Base-by-base conservation (phyloP, 75 land plant genomes). In the Isoetes taiwanensis region DNA sequence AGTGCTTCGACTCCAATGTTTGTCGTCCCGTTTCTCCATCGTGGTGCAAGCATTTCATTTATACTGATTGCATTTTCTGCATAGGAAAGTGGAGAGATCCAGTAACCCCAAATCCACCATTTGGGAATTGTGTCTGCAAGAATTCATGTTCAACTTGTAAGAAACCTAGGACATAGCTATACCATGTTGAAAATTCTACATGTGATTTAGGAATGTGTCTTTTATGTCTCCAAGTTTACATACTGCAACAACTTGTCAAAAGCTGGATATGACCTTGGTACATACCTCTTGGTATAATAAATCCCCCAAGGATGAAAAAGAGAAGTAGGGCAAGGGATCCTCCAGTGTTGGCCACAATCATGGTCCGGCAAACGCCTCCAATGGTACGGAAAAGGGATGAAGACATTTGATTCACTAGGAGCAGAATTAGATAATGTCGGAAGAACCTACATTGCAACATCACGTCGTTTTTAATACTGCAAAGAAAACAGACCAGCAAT, bases 281-380 rank as follows among this genome's bases (percentile, higher is more conserved):
- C 58, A 58, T 8, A 77, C 80, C 62, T 66, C 63, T 72, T 24
- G 80, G 56, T 17, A 73, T 62, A 52, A 80, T 66, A 46, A 80
- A 80, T 34, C 83, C 80, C n/a, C 70, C 73, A 34, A 73, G 57
- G 4, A 73, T 58, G 29, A 73, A 54, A 12, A 72, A 35, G 27
- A 77, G 14, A 27, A 72, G 28, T 19, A 72, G 35, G 0, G 34
- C 38, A 24, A 61, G 29, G 21, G 50, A 69, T 0, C 74, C 74
- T 0, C 42, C 14, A 1, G 72, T 60, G 54, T 58, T 42, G 6
- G 57, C 74, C 14, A 68, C 14, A 17, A 52, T 67, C 39, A 61
- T 69, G 23, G 64, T 43, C 8, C 74, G 64, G 24, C 72, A 53
- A 14, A 72, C 1, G 0, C 64, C 72, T 23, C 53, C 74, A 25